Conservation (phyloP, 2,329 filamentous ascomycete species). For the Cryoendolithus antarcticus region DNA sequence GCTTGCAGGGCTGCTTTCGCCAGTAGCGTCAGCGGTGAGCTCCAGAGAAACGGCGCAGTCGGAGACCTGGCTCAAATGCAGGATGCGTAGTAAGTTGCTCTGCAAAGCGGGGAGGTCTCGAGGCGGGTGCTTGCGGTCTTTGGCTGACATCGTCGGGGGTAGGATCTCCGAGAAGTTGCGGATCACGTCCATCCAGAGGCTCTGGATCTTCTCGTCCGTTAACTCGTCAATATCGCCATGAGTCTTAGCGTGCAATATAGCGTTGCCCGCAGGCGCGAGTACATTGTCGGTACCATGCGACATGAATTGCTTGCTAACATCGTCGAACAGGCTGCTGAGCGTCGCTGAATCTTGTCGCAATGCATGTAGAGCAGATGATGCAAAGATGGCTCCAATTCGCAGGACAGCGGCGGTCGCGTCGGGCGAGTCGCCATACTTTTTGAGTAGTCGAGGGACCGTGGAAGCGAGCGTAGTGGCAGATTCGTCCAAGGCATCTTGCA, state of each 20-base stretch:
- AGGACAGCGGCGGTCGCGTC: constrained; percentile 77
- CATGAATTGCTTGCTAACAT: constrained; percentile 87
- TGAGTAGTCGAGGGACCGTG: constrained; percentile 73
- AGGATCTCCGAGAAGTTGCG: constrained; percentile 56
- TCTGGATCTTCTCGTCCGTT: constrained; percentile 65
- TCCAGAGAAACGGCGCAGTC: constrained; percentile 70
- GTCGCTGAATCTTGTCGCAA: constrained; percentile 73
- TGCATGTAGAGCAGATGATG: constrained; percentile 78
- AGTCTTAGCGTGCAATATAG: constrained; percentile 71
- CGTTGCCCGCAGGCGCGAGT: constrained; percentile 67
- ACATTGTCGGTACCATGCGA: constrained; percentile 82
- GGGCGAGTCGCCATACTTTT: constrained; percentile 84
- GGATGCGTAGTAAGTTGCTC: constrained; percentile 22
- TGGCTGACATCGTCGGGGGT: constrained; percentile 56
- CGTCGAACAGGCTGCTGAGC: constrained; percentile 71
- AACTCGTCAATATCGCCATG: constrained; percentile 83
- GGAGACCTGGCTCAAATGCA: constrained; percentile 30
- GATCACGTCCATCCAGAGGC: constrained; percentile 75
- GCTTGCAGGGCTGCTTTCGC: constrained; percentile 5
- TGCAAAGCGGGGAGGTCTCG: constrained; percentile 17
- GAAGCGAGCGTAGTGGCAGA: constrained; percentile 65
- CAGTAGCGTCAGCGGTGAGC: constrained; percentile 28
- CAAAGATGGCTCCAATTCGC: constrained; percentile 71
- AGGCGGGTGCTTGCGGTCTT: constrained; percentile 14
- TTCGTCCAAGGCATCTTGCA: constrained; percentile 60